These are phyloP conservation scores for Diplodia seriata DNA, from an alignment of 2,329 filamentous ascomycete genomes.

Conservation along the genomic window DNA sequence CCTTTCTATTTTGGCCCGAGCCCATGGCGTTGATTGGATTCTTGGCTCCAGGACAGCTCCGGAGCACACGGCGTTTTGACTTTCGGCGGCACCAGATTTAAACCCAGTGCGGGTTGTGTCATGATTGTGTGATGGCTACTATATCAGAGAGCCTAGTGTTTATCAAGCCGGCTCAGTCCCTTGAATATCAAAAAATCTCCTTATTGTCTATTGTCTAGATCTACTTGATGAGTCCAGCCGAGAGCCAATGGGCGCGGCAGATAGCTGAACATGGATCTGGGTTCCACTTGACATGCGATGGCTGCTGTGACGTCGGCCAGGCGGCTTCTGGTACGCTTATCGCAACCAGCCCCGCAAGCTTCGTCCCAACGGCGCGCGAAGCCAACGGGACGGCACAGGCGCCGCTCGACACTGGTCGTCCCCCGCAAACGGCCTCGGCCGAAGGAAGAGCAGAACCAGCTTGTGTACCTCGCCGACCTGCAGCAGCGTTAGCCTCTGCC, in stretches of 20 bases:
- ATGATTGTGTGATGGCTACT: conserved; percentile 27
- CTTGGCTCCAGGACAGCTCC: conserved; percentile 1
- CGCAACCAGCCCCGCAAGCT: neutral
- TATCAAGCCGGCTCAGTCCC: conserved; percentile 12
- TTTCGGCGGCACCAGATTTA: conserved; percentile 13
- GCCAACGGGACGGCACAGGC: neutral
- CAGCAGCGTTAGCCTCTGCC: neutral
- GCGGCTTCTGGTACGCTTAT: neutral
- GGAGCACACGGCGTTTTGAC: conserved; percentile 7
- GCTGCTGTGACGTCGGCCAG: neutral
- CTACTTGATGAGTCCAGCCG: neutral
- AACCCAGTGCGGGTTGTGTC: conserved; percentile 26
- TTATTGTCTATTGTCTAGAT: conserved; percentile 24
- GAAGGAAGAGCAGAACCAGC: neutral
- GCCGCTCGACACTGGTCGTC: too few relatives aligned
- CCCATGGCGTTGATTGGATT: conserved; percentile 8
- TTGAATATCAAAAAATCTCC: conserved; percentile 23
- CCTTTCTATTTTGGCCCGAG: conserved; percentile 6
- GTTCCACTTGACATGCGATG: neutral
- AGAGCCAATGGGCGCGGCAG: neutral
- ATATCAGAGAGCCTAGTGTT: conserved; percentile 10
- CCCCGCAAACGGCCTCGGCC: conserved; percentile 9
- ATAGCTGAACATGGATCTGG: conserved; percentile 17
- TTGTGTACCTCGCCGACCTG: neutral
- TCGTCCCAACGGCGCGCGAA: neutral